Conservation (phyloP, 768 basidiomycete species). For the Xerocomellus dryophilus region DNA sequence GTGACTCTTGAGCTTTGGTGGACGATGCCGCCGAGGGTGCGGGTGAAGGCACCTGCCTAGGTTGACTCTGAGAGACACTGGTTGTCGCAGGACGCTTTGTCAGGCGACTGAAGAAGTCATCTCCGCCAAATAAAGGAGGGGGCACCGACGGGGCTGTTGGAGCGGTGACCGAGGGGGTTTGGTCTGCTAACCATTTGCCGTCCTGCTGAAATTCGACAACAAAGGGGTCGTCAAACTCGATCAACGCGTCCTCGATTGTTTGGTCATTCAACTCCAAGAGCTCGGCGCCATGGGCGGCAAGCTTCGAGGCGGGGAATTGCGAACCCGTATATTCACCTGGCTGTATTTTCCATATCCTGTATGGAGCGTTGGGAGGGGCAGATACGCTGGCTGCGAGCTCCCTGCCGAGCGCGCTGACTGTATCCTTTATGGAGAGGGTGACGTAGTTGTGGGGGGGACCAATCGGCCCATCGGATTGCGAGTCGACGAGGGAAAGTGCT, state of each 20-base stretch:
- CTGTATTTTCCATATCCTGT: conserved; percentile 65
- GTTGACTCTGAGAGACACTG: conserved; percentile 24
- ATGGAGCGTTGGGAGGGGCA: conserved; percentile 34
- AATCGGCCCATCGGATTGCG: conserved; percentile 27
- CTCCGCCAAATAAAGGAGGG: conserved; percentile 53
- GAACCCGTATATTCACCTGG: conserved; percentile 33
- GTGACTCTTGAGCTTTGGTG: conserved; percentile 26
- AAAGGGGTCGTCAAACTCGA: conserved; percentile 65
- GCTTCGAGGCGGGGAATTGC: conserved; percentile 27
- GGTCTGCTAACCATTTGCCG: conserved; percentile 58
- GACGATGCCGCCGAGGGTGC: conserved; percentile 20
- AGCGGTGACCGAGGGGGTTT: conserved; percentile 3
- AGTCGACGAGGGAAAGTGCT: conserved; percentile 45
- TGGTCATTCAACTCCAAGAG: conserved; percentile 43
- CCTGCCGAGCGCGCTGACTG: conserved; percentile 42
- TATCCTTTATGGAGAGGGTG: conserved; percentile 50
- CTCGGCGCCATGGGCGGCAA: conserved; percentile 33
- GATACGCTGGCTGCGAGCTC: conserved; percentile 41
- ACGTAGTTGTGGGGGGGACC: conserved; percentile 36
- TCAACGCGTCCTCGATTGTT: conserved; percentile 55
- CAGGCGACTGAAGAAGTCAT: conserved; percentile 55
- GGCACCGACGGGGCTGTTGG: conserved; percentile 27
- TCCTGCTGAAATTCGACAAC: conserved; percentile 68
- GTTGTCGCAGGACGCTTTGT: conserved; percentile 21
- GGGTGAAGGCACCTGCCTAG: conserved; percentile 22